These are phyloP conservation scores for Rhexocercosporidium sp. DNA, from an alignment of 2,329 filamentous ascomycete species.

Conservation along the genomic window DNA sequence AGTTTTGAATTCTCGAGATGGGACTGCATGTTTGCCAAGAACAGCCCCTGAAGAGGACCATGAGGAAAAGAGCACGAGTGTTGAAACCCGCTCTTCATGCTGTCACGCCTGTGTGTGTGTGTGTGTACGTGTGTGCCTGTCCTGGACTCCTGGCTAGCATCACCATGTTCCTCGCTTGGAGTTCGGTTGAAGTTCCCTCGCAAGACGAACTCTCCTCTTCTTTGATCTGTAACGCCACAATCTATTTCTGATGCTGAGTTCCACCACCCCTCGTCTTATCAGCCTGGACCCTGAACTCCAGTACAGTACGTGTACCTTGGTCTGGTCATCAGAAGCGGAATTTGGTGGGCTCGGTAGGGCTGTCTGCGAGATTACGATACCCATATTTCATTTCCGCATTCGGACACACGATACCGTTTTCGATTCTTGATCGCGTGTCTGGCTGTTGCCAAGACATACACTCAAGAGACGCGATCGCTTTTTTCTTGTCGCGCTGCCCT, in stretches of 20 bases:
- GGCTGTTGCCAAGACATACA: slow-evolving; percentile 3
- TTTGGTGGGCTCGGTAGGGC: slow-evolving; percentile 7
- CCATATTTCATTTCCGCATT: slow-evolving; percentile 8
- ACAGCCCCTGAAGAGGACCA: neutral
- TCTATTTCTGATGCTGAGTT: neutral
- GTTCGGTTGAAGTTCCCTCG: neutral
- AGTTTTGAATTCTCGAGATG: no score
- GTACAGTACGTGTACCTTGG: no score
- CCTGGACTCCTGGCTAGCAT: neutral
- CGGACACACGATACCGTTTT: neutral
- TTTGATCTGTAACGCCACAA: neutral
- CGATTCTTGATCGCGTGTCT: neutral
- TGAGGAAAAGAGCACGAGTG: neutral
- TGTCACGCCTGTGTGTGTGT: no score
- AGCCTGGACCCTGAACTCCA: neutral
- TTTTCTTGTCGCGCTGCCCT: no score
- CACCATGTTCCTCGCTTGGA: no score
- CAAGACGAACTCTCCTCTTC: neutral
- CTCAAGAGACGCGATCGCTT: neutral
- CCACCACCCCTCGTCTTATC: neutral
- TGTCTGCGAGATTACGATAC: slow-evolving; percentile 12
- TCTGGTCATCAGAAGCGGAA: slow-evolving; percentile 4
- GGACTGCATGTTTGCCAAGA: neutral
- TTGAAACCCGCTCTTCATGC: slow-evolving; percentile 9
- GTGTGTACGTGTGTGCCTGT: no score